Percentiles rank a stretch among this genome's conserved stretches.
phyloP scores from a whole-genome alignment of 257 asterid genomes.

The Primulina tabacum region DNA sequence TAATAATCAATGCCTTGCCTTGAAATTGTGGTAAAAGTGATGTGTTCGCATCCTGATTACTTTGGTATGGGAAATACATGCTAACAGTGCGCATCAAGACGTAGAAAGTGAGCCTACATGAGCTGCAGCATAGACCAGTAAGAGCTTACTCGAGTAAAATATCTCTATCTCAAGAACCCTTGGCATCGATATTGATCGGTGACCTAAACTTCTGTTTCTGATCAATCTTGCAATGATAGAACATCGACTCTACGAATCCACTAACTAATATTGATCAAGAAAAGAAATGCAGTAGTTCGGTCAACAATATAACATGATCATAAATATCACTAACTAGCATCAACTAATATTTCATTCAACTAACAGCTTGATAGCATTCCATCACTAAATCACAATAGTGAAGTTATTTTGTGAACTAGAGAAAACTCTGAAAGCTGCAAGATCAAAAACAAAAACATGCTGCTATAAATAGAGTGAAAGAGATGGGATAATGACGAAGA shows the following conservation, averaged over 20 bases:
- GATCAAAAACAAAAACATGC: background rate
- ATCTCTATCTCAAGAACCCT: background rate
- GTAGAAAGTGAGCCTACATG: too few relatives aligned
- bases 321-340: slow-evolving; percentile 1
- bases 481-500: background rate
- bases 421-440: slow-evolving; percentile 7
- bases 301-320: slow-evolving; percentile 3
- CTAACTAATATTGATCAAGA: background rate
- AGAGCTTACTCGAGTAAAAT: too few relatives aligned
- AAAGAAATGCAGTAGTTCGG: background rate
- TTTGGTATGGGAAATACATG: too few relatives aligned
- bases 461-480: slow-evolving; percentile 16
- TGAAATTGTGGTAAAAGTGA: background rate
- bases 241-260: background rate
- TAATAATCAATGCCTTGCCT: background rate
- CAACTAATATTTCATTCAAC: background rate
- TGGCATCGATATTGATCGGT: background rate
- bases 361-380: slow-evolving; percentile 7
- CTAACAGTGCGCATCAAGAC: too few relatives aligned
- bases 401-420: background rate
- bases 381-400: background rate
- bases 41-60: too few relatives aligned
- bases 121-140: too few relatives aligned
- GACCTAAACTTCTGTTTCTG: too few relatives aligned
- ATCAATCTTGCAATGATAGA: background rate